phyloP scores from a whole-genome alignment of 305 asterid genomes.

The Ruellia speciosa region DNA sequence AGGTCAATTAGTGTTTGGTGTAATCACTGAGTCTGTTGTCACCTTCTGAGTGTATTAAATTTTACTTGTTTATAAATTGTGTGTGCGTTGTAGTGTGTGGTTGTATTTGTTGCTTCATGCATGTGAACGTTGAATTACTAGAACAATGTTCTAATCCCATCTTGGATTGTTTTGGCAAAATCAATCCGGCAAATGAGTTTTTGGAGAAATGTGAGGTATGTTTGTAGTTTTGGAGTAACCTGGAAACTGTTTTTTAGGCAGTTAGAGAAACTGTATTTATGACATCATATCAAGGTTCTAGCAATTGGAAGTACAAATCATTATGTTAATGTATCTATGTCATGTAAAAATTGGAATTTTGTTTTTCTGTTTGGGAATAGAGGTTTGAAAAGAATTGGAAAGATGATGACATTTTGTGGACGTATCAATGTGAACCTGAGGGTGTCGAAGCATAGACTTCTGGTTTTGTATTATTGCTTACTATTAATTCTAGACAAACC shows the following conservation, averaged over 20 bases:
- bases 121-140: not conserved
- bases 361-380: too few species aligned
- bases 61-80: not conserved
- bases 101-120: not conserved
- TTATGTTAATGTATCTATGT: too few species aligned
- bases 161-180: not conserved
- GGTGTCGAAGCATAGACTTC: too few species aligned
- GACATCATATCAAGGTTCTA: too few species aligned
- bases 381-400: too few species aligned
- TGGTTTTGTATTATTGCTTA: conserved; percentile 13
- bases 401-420: too few species aligned
- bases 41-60: not conserved
- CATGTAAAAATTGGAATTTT: too few species aligned
- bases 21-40: not conserved
- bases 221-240: not conserved
- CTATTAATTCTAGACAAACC: conserved; percentile 19
- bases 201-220: not conserved
- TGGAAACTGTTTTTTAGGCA: not conserved
- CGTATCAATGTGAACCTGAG: too few species aligned
- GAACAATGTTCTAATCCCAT: not conserved
- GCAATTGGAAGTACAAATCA: too few species aligned
- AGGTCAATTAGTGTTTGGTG: not conserved
- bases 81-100: not conserved
- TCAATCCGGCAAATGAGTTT: not conserved
- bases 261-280: not conserved